These are phyloP conservation scores for Fistulifera solaris DNA, from an alignment of 108 stramenopile genomes.

Conservation along the genomic window DNA sequence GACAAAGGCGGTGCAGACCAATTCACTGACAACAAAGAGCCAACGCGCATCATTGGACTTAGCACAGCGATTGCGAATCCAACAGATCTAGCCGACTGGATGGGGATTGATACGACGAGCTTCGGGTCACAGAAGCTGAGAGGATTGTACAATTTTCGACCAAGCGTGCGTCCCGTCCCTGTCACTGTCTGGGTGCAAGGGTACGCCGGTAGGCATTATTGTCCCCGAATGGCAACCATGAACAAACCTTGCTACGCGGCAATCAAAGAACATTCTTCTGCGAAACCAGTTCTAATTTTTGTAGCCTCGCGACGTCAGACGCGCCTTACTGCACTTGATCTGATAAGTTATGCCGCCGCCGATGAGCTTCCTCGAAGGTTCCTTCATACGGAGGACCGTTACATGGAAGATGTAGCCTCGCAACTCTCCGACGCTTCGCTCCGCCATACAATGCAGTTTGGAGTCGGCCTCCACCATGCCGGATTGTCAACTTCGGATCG, in stretches of 20 bases:
- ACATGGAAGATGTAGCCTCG: constrained; percentile 55
- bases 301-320: constrained; percentile 92
- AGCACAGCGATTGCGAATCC: constrained; percentile 97
- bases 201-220: constrained; percentile 93
- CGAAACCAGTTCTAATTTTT: constrained; percentile 92
- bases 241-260: constrained; percentile 98
- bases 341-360: constrained; percentile 78
- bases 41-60: constrained; percentile 87
- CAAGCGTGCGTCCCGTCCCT: constrained; percentile 93
- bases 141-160: constrained; percentile 94
- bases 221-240: constrained; percentile 97
- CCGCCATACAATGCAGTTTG: constrained; percentile 91
- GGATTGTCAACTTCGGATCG: constrained; percentile 70
- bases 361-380: constrained; percentile 74
- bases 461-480: constrained; percentile 98
- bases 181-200: constrained; percentile 93
- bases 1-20: constrained; percentile 7
- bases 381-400: constrained; percentile 63
- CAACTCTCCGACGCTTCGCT: constrained; percentile 81
- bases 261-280: constrained; percentile 88
- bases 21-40: constrained; percentile 6
- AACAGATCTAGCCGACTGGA: constrained; percentile 93
- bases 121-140: constrained; percentile 13
- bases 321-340: constrained; percentile 90
- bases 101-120: constrained; percentile 77